A percentile compares a stretch with the other conserved stretches of the same genome.
Conservation (phyloP, 1,139 yeast genomes). For the Blastobotrys buckinghamii region DNA sequence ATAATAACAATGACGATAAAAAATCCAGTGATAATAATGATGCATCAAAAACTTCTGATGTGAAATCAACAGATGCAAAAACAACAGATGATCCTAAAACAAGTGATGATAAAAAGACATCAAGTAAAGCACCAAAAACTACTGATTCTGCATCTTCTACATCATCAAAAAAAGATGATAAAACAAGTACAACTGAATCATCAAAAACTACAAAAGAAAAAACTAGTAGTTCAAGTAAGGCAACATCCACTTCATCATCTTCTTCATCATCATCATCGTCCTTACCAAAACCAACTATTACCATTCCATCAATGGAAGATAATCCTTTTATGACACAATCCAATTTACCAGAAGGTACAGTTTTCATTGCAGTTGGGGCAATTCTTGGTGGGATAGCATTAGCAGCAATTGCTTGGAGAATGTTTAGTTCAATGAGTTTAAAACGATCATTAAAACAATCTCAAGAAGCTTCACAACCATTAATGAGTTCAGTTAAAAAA, state of each 20-base stretch:
- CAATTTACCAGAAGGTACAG: slow-evolving; percentile 61
- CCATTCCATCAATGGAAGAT: slow-evolving; percentile 50
- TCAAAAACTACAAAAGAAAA: background rate
- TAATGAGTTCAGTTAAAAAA: slow-evolving; percentile 15
- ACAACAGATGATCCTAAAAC: background rate
- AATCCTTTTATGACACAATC: slow-evolving; percentile 60
- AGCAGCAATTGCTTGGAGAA: slow-evolving; percentile 38
- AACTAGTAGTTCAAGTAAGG: background rate
- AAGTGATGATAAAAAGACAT: background rate
- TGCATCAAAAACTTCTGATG: background rate
- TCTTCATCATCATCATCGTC: background rate
- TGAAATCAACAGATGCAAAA: background rate
- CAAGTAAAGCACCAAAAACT: background rate
- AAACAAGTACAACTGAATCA: background rate
- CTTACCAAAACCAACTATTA: slow-evolving; percentile 48
- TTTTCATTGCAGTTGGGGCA: slow-evolving; percentile 73
- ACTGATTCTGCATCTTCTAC: background rate
- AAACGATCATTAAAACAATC: slow-evolving; percentile 22
- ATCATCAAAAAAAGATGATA: background rate
- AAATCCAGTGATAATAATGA: background rate
- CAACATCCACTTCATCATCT: background rate
- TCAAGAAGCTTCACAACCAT: slow-evolving; percentile 12
- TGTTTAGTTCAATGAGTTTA: slow-evolving; percentile 22
- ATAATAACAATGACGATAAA: background rate
- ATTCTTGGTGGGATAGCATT: slow-evolving; percentile 52